A percentile compares a stretch with the other conserved stretches of the same genome.
phyloP scores from a whole-genome alignment of 2,329 filamentous ascomycete genomes.

The Penicillium sp. region DNA sequence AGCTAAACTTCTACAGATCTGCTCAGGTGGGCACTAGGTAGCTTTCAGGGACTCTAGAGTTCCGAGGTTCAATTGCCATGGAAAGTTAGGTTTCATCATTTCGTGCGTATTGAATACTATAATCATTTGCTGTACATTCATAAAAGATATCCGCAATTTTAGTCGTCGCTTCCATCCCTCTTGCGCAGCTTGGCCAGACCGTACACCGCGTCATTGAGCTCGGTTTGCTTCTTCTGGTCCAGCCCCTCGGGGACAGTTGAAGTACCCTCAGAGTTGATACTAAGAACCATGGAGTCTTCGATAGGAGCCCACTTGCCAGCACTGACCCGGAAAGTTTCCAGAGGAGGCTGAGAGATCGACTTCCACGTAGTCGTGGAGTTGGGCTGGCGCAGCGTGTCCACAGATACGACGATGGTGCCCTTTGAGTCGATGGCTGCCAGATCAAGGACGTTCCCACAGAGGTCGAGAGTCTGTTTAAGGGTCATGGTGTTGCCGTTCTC shows the following conservation, averaged over 20 bases:
- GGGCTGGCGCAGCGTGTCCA: constrained; percentile 56
- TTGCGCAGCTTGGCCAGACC: constrained; percentile 45
- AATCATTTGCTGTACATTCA: constrained; percentile 17
- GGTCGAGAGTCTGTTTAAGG: constrained; percentile 53
- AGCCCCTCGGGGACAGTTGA: constrained; percentile 24
- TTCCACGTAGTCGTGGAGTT: constrained; percentile 51
- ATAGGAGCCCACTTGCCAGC: constrained; percentile 26
- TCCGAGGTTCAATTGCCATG: no score
- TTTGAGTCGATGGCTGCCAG: constrained; percentile 38
- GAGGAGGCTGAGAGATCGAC: constrained; percentile 23
- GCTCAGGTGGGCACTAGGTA: no score
- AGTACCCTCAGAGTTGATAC: constrained; percentile 36
- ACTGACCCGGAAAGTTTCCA: constrained; percentile 34
- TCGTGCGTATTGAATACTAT: not conserved
- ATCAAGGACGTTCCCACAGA: constrained; percentile 69
- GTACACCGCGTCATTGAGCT: constrained; percentile 41
- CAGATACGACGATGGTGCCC: constrained; percentile 49
- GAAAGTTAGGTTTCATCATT: not conserved
- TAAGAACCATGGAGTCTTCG: constrained; percentile 20
- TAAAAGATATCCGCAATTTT: constrained; percentile 13
- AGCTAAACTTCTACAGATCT: no score
- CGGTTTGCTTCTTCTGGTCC: constrained; percentile 34
- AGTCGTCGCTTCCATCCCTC: constrained; percentile 17
- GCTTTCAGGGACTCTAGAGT: no score
- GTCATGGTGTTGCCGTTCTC: constrained; percentile 52